Evolutionary conservation across 441 rosid species (phyloP), one percentile per base, ranked within the genome.

Genomic region (Iberis amara): DNA sequence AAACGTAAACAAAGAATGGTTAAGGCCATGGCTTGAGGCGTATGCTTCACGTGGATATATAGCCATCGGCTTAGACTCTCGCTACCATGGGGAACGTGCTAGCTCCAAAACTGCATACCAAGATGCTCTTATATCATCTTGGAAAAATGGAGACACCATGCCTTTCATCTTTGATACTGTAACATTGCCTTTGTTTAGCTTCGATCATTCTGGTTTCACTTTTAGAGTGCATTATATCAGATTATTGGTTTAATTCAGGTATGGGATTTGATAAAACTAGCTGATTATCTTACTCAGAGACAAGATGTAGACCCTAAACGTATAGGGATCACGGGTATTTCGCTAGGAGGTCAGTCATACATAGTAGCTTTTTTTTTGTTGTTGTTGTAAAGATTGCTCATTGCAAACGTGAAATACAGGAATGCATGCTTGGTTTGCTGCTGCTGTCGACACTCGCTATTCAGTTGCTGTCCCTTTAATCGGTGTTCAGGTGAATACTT

Each of bases 351-450:
- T 91, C 45, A 53, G 81, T 73, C 52, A 10, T 42, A 1, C 6
- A n/a, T n/a, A n/a, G 32, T 57, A 62, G 18, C n/a, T 55, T 32
- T 32, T 33, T 1, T 2, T 1, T 9, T 9, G 4, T 31, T 31
- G 1, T 31, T 31, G 10, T 2, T 28, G 4, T 28, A 32, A 32
- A 45, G 8, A 11, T 21, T 21, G 40, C 28, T 40, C 46, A 55
- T 26, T 28, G 48, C 35, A 56, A 51, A 53, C 31, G 11, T 14
- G 33, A 43, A 59, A 26, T 5, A 49, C 76, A 87, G 94, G 98
- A 44, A 86, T 90, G 96, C 95, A 85, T 70, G 95, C 95, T 7
- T 91, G 95, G 94, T 85, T 85, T 74, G 95, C 78, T 68, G 94
- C 95, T 61, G 74, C 69, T 68, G 89, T 67, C 47, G 96, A 91